phyloP scores from a whole-genome alignment of 257 asterid species.

The Solanum infundibuliforme region DNA sequence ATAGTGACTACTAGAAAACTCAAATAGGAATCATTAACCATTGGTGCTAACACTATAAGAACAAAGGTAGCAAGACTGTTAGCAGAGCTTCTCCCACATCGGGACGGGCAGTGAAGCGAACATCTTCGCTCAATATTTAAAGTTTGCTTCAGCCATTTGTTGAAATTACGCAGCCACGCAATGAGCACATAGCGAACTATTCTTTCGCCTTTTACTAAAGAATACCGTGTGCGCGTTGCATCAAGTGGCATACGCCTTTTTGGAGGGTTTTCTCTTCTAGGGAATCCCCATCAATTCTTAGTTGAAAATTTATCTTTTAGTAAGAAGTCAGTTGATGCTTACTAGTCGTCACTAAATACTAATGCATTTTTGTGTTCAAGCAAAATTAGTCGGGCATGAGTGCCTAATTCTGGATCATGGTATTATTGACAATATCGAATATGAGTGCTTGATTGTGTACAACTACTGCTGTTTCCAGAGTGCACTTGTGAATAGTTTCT shows the following conservation, averaged over 20 bases:
- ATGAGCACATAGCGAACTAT: not conserved
- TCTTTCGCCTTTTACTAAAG: not conserved
- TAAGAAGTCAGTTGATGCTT: too few species aligned
- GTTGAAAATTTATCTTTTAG: not conserved
- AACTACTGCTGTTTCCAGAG: too few species aligned
- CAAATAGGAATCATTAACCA: too few species aligned
- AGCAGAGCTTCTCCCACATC: not conserved
- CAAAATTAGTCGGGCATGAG: too few species aligned
- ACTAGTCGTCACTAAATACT: too few species aligned
- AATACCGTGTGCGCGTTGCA: not conserved
- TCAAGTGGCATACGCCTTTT: not conserved
- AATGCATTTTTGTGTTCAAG: too few species aligned
- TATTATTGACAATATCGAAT: too few species aligned
- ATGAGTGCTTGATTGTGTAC: too few species aligned
- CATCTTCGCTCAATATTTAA: not conserved
- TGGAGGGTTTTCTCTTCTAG: not conserved
- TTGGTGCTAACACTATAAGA: not conserved
- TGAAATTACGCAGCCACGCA: not conserved
- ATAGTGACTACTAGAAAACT: too few species aligned
- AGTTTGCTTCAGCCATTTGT: rapidly evolving
- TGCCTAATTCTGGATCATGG: too few species aligned
- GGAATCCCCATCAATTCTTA: not conserved
- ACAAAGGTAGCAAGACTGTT: not conserved
- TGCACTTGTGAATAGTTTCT: too few species aligned
- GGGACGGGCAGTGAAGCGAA: not conserved